Conservation (phyloP, 2,329 filamentous ascomycete genomes). For the Colletotrichum liaoningense region DNA sequence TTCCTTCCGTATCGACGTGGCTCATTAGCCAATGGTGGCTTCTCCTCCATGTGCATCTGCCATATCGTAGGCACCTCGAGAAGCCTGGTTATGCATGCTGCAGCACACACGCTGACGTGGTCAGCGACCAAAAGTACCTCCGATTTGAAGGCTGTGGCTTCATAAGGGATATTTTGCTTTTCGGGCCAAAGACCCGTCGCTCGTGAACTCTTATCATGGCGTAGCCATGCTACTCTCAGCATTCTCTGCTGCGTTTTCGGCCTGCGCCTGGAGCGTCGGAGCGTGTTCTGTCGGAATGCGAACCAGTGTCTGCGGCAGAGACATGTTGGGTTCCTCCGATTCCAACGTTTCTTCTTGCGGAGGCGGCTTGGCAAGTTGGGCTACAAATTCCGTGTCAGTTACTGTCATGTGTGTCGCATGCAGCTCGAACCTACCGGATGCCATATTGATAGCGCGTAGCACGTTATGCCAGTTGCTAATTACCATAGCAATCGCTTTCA, state of each 20-base stretch:
- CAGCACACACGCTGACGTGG: not conserved
- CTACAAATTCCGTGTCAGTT: slow-evolving; percentile 51
- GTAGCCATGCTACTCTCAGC: slow-evolving; percentile 44
- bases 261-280: slow-evolving; percentile 70
- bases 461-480: slow-evolving; percentile 91
- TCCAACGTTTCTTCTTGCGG: slow-evolving; percentile 54
- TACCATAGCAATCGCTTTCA: slow-evolving; percentile 81
- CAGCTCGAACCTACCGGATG: slow-evolving; percentile 71
- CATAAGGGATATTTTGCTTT: slow-evolving; percentile 9
- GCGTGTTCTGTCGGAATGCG: slow-evolving; percentile 86
- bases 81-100: not conserved
- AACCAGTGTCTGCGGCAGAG: slow-evolving; percentile 83
- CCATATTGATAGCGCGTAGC: slow-evolving; percentile 86
- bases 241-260: slow-evolving; percentile 63
- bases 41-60: not conserved
- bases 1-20: not conserved
- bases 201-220: not conserved
- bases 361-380: slow-evolving; percentile 73
- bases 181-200: not conserved
- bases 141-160: not conserved
- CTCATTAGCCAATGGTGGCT: not conserved
- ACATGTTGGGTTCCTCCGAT: slow-evolving; percentile 40
- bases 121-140: not conserved
- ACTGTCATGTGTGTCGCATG: not conserved
- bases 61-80: not conserved